phyloP scores from a whole-genome alignment of 306 rosid species.

The Crataegus laevigata region DNA sequence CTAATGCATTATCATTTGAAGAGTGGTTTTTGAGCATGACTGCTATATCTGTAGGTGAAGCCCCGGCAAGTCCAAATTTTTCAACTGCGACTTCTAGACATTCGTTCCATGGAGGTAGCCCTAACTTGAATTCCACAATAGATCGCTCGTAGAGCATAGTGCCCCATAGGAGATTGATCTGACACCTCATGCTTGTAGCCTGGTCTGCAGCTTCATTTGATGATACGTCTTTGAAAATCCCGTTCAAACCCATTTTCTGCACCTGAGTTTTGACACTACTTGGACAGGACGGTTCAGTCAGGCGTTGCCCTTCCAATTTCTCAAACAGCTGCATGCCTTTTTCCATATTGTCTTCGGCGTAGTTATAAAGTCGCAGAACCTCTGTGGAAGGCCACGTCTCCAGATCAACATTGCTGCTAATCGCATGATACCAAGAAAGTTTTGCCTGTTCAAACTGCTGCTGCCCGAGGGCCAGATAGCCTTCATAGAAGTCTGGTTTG shows the following conservation, averaged over 20 bases:
- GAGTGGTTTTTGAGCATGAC: slow-evolving; percentile 78
- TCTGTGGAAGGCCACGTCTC: slow-evolving; percentile 50
- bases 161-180: slow-evolving; percentile 78
- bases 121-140: slow-evolving; percentile 61
- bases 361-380: slow-evolving; percentile 59
- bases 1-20: slow-evolving; percentile 48
- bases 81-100: slow-evolving; percentile 62
- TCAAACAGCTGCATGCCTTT: slow-evolving; percentile 78
- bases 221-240: slow-evolving; percentile 35
- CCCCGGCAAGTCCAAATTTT: slow-evolving; percentile 83
- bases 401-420: slow-evolving; percentile 43
- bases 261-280: slow-evolving; percentile 26
- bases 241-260: slow-evolving; percentile 45
- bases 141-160: slow-evolving; percentile 87
- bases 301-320: slow-evolving; percentile 37
- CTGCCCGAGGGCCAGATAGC: slow-evolving; percentile 71
- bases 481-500: slow-evolving; percentile 77
- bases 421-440: slow-evolving; percentile 72
- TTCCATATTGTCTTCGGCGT: slow-evolving; percentile 79
- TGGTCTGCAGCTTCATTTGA: slow-evolving; percentile 48
- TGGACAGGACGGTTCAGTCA: slow-evolving; percentile 31
- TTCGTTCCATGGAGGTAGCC: slow-evolving; percentile 69
- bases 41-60: slow-evolving; percentile 71
- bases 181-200: slow-evolving; percentile 63
- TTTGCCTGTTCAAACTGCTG: slow-evolving; percentile 78